Percentiles rank a stretch among this genome's conserved stretches.
Conservation (phyloP, 2,329 filamentous ascomycete genomes). For the Allantophomopsis lycopodina region DNA sequence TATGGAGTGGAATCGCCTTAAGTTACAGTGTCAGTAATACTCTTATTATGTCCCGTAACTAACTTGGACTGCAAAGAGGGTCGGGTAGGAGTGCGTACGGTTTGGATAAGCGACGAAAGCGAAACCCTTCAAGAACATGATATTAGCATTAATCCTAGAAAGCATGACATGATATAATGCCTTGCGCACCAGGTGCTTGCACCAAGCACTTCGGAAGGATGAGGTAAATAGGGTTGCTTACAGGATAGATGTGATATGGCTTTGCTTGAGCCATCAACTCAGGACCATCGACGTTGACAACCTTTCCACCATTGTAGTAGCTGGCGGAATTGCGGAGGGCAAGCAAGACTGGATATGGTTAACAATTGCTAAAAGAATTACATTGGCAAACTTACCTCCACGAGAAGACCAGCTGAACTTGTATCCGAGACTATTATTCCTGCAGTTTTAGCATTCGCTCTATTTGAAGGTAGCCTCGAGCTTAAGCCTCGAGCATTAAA, state of each 20-base stretch:
- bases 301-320: slow-evolving; percentile 66
- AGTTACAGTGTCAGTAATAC: too few species aligned
- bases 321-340: slow-evolving; percentile 77
- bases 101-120: slow-evolving; percentile 90
- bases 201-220: too few species aligned
- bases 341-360: slow-evolving; percentile 47
- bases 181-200: too few species aligned
- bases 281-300: slow-evolving; percentile 46
- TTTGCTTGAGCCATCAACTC: slow-evolving; percentile 70
- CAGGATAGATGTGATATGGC: slow-evolving; percentile 78
- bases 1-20: slow-evolving; percentile 69
- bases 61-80: too few species aligned
- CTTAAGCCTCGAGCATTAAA: too few species aligned
- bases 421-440: slow-evolving; percentile 59
- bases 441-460: too few species aligned
- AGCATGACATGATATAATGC: too few species aligned
- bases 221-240: too few species aligned
- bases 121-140: slow-evolving; percentile 35
- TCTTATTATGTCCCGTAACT: too few species aligned
- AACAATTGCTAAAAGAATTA: too few species aligned
- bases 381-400: slow-evolving; percentile 26
- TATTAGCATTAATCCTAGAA: too few species aligned
- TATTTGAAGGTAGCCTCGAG: too few species aligned
- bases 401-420: slow-evolving; percentile 71
- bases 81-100: slow-evolving; percentile 10